Base-by-base conservation (phyloP, 2,329 filamentous ascomycete genomes). In the Fusarium tricinctum region DNA sequence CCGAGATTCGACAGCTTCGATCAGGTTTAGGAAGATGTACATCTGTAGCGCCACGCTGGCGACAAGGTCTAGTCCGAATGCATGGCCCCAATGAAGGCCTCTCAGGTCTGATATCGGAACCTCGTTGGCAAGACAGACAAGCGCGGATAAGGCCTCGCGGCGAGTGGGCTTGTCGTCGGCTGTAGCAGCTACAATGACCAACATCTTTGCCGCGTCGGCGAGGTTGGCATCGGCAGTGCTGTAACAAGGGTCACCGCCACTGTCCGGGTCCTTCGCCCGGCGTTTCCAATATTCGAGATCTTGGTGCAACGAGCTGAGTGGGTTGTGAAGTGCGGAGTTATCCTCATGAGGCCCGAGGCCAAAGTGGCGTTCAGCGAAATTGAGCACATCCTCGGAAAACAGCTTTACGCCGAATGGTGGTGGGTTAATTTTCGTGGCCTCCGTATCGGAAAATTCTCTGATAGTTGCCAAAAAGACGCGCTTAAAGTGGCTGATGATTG, bases 1-100 rank as follows among this genome's bases (percentile, higher is more conserved):
- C 0, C 45, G 40, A 39, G 33, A 47, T 17, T 45, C n/a, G 2
- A 38, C 43, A 2, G 52, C 62, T 42, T 65, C 59, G 5, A 50
- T 64, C 17, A 65, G n/a, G 59, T 65, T 64, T 0, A 65, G 9
- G 12, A 47, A 13, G 2, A 64, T 19, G 5, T 65, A 58, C 23
- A 52, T 26, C 3, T 58, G 7, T 8, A 65, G 4, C 1, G 62
- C 52, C 14, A 48, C 46, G 6, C 10, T 5, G 0, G 59, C 38
- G 13, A 58, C 62, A 1, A 64, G 62, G 8, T 47, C 23, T 0
- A 44, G 20, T 3, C 62, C 52, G 4, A 65, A 64, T 0, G 15
- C 42, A 5, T 65, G 62, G 4, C 62, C 59, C 52, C 62, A 65
- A 0, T 5, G 14, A 2, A 65, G 14, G 2, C 30, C 15, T 5